phyloP scores from a whole-genome alignment of 2,329 filamentous ascomycete genomes.

The Colletotrichum sp. region DNA sequence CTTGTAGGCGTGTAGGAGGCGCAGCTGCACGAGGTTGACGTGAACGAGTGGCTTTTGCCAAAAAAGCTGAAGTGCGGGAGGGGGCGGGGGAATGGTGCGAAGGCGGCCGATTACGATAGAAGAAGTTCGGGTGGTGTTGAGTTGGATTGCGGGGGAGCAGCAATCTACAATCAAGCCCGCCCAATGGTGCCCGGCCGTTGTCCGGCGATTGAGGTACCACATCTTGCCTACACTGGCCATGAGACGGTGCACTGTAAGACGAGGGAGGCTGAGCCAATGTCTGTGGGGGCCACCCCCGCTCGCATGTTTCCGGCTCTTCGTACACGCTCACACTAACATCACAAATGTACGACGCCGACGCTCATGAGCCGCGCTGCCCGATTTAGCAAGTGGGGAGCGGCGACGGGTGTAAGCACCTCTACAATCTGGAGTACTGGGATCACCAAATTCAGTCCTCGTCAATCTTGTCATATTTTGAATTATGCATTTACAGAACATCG shows the following conservation, averaged over 20 bases:
- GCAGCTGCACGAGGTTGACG: neutral
- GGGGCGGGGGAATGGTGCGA: constrained; percentile 2
- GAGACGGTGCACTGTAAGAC: neutral
- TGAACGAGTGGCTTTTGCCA: neutral
- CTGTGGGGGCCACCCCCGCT: neutral
- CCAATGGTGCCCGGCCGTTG: neutral
- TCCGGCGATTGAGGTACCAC: neutral
- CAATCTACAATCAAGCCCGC: neutral
- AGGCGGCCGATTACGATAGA: constrained; percentile 14
- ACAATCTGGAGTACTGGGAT: neutral
- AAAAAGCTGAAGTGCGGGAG: neutral
- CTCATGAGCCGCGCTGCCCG: neutral
- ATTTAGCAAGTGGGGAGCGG: neutral
- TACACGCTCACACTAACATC: neutral
- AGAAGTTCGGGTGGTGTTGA: constrained; percentile 1
- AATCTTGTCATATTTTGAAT: neutral
- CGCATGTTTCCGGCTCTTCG: neutral
- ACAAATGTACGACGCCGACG: neutral
- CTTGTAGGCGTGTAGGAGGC: neutral
- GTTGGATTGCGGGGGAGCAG: constrained; percentile 13
- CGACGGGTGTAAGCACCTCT: neutral
- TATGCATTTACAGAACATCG: neutral
- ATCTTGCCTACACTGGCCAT: neutral
- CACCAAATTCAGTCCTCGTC: neutral
- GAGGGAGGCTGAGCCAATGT: neutral